Conservation (phyloP, 139 green algal species). For the Dunaliella primolecta region DNA sequence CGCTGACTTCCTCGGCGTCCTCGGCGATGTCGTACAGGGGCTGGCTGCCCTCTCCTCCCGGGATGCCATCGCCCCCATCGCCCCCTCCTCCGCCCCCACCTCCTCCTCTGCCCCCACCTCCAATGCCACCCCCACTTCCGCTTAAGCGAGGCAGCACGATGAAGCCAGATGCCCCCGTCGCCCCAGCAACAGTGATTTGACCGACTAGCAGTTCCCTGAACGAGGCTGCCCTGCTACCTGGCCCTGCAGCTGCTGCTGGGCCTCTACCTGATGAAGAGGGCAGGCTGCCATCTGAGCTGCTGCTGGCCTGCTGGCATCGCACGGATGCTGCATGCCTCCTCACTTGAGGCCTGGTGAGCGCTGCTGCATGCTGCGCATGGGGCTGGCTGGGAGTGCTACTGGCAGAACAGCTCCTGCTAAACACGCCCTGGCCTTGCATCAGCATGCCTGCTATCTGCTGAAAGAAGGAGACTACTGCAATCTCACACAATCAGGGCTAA, state of each 20-base stretch:
- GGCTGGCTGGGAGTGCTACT: no score
- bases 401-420: not conserved
- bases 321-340: no score
- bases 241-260: no score
- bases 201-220: not conserved
- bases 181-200: not conserved
- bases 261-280: no score
- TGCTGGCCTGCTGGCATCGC: not conserved
- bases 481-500: no score
- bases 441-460: no score
- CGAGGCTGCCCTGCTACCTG: not conserved
- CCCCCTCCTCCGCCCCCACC: slow-evolving; percentile 35
- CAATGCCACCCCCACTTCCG: not conserved
- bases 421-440: no score
- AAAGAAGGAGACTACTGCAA: no score
- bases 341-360: no score
- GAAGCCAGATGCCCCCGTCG: slow-evolving; percentile 12
- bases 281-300: not conserved
- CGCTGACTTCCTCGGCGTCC: slow-evolving; percentile 11
- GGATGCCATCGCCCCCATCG: slow-evolving; percentile 37
- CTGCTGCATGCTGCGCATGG: no score
- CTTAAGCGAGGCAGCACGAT: slow-evolving; percentile 15
- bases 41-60: slow-evolving; percentile 18
- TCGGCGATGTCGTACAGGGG: slow-evolving; percentile 31
- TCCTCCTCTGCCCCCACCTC: slow-evolving; percentile 1